Evolutionary conservation across 306 rosid species (phyloP), one percentile per base, ranked within the genome.

Genomic region (Castanopsis chinensis): DNA sequence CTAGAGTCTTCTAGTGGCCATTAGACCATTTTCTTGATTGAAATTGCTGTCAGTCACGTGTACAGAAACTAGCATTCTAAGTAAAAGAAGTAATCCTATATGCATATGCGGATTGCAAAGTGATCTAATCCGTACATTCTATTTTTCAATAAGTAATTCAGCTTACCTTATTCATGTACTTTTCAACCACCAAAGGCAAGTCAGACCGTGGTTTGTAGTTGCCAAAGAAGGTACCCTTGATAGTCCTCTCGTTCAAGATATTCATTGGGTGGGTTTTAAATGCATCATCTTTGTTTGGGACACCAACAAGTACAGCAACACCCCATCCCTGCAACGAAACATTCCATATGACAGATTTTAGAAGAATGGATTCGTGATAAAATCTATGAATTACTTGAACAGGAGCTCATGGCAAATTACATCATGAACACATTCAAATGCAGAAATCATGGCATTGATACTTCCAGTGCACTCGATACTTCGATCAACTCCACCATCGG

Each of bases 351-450:
- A 71, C 12, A 17, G 13, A 6, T 33, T 69, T 13, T 45, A 11
- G 53, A 27, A 5, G 9, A 49, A 49, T 11, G 53, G 53, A 49
- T 12, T 12, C 4, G 14, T 11, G 17, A 10, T 49, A 49, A 49
- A 49, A 49, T 12, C 17, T 10, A 11, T 49, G 53, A 49, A 49
- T 49, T 9, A 10, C 30, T 19, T 18, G 12, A 55, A 4, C 43
- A 55, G 11, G 27, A 25, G 41, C 53, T 12, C 65, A 13, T 57
- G 0, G 20, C 9, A 6, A 45, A 41, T 51, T 87, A 93, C 98
- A 83, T 93, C 95, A 5, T 93, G 98, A 49, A 93, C 97, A 60
- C 97, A 91, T 89, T 93, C 98, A 19, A 93, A 93, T 5, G 98
- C 97, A 6, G 98, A 90, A 74, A 90, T 85, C 92, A 92, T 92